Evolutionary conservation across 768 basidiomycete genomes (phyloP).

Genomic region (Amanita pallidorosea): DNA sequence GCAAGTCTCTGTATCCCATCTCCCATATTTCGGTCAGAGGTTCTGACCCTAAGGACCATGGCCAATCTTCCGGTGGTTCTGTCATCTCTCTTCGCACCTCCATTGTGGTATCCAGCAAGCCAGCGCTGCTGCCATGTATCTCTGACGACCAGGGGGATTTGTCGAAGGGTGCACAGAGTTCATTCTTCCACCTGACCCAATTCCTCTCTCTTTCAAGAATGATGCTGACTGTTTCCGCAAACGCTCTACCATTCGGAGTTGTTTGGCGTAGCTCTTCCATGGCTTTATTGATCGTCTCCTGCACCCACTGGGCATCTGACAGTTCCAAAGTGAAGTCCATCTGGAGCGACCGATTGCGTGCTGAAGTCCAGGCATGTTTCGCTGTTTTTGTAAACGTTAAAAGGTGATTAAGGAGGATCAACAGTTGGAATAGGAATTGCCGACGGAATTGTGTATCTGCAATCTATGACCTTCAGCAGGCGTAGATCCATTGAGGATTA

Average conservation of each 20-base stretch:
- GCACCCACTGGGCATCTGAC: conserved; percentile 64
- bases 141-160: conserved; percentile 51
- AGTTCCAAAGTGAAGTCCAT: conserved; percentile 73
- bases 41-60: conserved; percentile 55
- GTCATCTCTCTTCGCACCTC: conserved; percentile 41
- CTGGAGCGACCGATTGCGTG: conserved; percentile 69
- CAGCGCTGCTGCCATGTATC: conserved; percentile 36
- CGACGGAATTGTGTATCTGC: conserved; percentile 90
- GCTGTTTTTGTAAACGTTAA: conserved; percentile 60
- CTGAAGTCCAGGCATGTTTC: conserved; percentile 48
- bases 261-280: conserved; percentile 60
- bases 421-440: conserved; percentile 79
- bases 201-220: conserved; percentile 80
- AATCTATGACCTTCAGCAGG: conserved; percentile 36
- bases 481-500: not conserved
- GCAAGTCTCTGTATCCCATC: conserved; percentile 60
- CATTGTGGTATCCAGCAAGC: conserved; percentile 53
- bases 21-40: conserved; percentile 76
- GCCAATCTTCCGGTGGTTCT: conserved; percentile 50
- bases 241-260: conserved; percentile 64
- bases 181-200: conserved; percentile 88
- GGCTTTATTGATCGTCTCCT: conserved; percentile 52
- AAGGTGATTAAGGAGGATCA: conserved; percentile 70
- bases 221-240: conserved; percentile 60
- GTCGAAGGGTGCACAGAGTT: conserved; percentile 71